A percentile compares a stretch with the other conserved stretches of the same genome.
Conservation (phyloP, 345 rosid species). For the Capsella bursapastoris region DNA sequence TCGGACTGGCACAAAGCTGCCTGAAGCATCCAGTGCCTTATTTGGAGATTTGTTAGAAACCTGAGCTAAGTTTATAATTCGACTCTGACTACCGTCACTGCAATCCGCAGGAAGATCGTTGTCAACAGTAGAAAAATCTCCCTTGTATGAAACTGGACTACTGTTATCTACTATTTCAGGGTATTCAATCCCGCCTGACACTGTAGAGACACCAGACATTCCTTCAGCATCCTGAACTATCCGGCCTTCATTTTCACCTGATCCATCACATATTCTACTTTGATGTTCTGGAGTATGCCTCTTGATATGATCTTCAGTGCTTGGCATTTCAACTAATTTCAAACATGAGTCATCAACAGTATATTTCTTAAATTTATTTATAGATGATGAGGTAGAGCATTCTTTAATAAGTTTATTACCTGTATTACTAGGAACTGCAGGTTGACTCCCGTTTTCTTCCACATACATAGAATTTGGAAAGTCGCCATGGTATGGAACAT, state of each 20-base stretch:
- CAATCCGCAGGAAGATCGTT: constrained; percentile 52
- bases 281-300: constrained; percentile 30
- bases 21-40: constrained; percentile 53
- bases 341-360: constrained; percentile 38
- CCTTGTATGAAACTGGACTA: constrained; percentile 47
- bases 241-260: constrained; percentile 42
- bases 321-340: constrained; percentile 44
- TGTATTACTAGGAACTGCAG: constrained; percentile 44
- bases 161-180: constrained; percentile 47
- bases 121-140: constrained; percentile 47
- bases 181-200: constrained; percentile 44
- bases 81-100: constrained; percentile 58
- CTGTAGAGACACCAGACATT: constrained; percentile 46
- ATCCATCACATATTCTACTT: constrained; percentile 38
- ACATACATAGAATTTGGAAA: constrained; percentile 40
- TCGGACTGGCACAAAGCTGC: constrained; percentile 50
- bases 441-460: constrained; percentile 41
- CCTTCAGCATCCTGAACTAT: constrained; percentile 46
- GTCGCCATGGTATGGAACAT: constrained; percentile 29
- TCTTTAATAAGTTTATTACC: constrained; percentile 32
- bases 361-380: constrained; percentile 31
- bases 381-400: constrained; percentile 34
- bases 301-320: constrained; percentile 37
- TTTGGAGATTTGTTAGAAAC: constrained; percentile 53
- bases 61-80: constrained; percentile 62